Evolutionary conservation across 352 stramenopile genomes (phyloP), one percentile per base, ranked within the genome.

Genomic region (Halophytophthora batemanensis): DNA sequence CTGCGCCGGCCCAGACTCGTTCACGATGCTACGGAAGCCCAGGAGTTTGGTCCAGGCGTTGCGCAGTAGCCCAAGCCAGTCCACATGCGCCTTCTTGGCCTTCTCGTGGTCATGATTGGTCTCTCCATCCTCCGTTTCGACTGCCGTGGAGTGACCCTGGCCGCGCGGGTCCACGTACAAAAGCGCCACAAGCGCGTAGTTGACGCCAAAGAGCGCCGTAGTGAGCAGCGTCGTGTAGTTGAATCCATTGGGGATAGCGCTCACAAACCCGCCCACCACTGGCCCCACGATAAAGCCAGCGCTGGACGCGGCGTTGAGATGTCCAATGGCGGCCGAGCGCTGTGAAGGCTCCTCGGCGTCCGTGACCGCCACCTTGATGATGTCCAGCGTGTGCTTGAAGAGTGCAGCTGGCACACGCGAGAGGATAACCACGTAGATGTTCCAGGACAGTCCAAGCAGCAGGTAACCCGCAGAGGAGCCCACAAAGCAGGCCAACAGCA

Each of bases 351-450:
- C 60, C 21, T 83, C 59, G 28, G 66, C 67, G 51, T 93, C 82
- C 3, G 80, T 84, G 42, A 83, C 61, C 13, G 79, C 72, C 36
- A 93, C 70, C 49, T 87, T 86, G 55, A 90, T 81, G 51, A 89
- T 64, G 62, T 88, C 81, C 29, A 93, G 66, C 39, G 82, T 86
- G 68, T 93, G 82, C 55, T 93, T 93, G 59, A 90, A 93, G 44
- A 90, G 62, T 19, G 79, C 82, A 3, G 72, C 64, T 19, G 80
- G 77, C 14, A 93, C 63, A 18, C 82, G 77, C 19, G 82, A 93
- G 41, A 93, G 69, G 19, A 90, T 43, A 17, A 90, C 79, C 6
- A 93, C 46, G 62, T 83, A 89, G 47, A 93, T 81, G 53, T 86
- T 88, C 74, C 80, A 87, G 17, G 82, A 89, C 23, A 87, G 39